Base-by-base conservation (phyloP, 495 filamentous ascomycete genomes). In the Lichina pygmaea region DNA sequence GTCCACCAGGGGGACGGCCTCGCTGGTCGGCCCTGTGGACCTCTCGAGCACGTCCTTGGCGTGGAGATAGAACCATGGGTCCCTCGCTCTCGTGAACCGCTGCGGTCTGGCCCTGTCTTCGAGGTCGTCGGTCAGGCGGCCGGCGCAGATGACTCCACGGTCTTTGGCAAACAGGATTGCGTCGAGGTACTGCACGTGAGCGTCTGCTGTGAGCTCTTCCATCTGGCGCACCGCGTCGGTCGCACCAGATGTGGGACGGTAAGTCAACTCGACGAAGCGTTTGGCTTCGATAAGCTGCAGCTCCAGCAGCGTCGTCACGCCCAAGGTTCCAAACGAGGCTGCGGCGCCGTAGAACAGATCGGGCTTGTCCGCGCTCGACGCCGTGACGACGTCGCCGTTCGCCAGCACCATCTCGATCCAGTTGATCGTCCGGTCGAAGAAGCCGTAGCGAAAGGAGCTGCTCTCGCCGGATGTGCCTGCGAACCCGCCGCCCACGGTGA, bases 21-120 rank as follows among this genome's bases (percentile, higher is more conserved):
- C 67, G 17, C 49, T 57, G 6, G 51, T 44, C 3, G 62, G 53
- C 11, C 10, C 43, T 2, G 42, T n/a, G 30, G 30, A 34, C 30
- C 33, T 24, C 11, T 12, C 31, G 11, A 39, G 10, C 34, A 33
- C 9, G 13, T 41, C 34, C 13, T 47, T 36, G 12, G 59, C 68
- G 47, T 74, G 69, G 1, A 73, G 57, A 41, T 73, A 73, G 53
- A 67, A 75, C 71, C 72, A 76, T 6, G 70, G 65, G 48, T 75
- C 72, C 16, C 53, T 55, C 0, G 66, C 44, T 2, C 53, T 51
- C 51, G 61, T 66, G 55, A 76, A 74, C 2, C 49, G 59, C 8
- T 44, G 48, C 9, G 41, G 11, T 6, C 6, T 34, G 0, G 50
- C 31, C 12, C 34, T 41, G 12, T 41, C 32, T 0, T 50, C 37